Evolutionary conservation across 257 asterid genomes (phyloP).

Genomic region (Datura wrightii): DNA sequence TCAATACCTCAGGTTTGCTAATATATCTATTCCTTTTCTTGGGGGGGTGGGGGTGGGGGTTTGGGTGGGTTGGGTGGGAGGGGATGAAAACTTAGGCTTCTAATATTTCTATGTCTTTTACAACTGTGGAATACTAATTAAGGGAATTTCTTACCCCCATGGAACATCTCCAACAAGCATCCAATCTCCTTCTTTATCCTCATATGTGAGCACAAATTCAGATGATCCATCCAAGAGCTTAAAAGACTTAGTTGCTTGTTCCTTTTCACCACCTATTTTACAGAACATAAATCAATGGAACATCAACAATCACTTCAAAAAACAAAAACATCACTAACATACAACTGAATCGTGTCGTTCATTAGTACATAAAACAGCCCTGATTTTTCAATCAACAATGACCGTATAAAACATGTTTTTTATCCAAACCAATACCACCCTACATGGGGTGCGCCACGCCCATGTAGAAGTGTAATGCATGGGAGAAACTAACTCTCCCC

Average conservation of each 20-base stretch:
- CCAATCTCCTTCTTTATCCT: constrained; percentile 92
- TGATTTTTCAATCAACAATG: background rate
- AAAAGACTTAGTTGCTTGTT: constrained; percentile 47
- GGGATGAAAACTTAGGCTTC: background rate
- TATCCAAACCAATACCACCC: background rate
- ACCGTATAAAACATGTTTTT: background rate
- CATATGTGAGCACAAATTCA: constrained; percentile 78
- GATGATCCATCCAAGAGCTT: constrained; percentile 84
- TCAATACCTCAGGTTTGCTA: background rate
- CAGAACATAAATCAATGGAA: background rate
- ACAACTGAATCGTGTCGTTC: background rate
- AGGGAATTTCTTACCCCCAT: constrained; percentile 59
- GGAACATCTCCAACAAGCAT: constrained; percentile 96
- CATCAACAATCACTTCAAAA: constrained; percentile 4
- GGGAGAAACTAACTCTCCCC: background rate
- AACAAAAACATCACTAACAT: background rate
- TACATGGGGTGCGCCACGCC: background rate
- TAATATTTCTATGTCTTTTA: background rate
- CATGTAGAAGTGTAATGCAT: no score
- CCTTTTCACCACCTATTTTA: constrained; percentile 59
- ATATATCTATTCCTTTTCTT: background rate
- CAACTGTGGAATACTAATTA: background rate
- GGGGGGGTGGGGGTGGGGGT: no score
- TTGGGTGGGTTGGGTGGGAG: background rate
- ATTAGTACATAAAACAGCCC: background rate